Percentiles rank a stretch among this genome's conserved stretches.
phyloP scores from a whole-genome alignment of 2,329 filamentous ascomycete species.

The Neurospora sp. region DNA sequence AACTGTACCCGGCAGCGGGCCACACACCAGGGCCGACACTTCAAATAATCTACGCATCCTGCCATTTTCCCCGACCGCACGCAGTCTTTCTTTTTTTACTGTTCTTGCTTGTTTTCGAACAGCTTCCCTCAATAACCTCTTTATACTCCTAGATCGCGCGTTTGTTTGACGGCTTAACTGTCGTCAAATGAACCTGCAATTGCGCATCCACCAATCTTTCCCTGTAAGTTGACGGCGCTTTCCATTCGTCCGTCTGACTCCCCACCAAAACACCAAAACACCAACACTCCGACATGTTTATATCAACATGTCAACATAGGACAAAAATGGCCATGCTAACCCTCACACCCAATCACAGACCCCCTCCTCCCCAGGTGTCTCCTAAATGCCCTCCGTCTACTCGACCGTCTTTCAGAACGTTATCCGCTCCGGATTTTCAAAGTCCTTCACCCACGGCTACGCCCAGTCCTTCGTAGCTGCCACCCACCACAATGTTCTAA shows the following conservation, averaged over 20 bases:
- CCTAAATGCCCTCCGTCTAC: constrained; percentile 83
- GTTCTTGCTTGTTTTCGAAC: constrained; percentile 9
- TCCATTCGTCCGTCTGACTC: not conserved
- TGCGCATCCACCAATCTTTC: constrained; percentile 47
- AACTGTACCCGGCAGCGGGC: not conserved
- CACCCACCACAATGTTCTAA: constrained; percentile 69
- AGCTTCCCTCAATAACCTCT: constrained; percentile 9
- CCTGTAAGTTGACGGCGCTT: constrained; percentile 42
- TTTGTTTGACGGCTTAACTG: constrained; percentile 75
- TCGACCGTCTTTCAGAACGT: constrained; percentile 65
- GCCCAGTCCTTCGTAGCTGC: constrained; percentile 95
- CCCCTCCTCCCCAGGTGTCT: constrained; percentile 52
- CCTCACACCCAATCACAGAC: constrained; percentile 25
- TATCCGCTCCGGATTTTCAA: constrained; percentile 94
- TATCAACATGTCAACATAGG: not conserved
- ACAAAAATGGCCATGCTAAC: constrained; percentile 3
- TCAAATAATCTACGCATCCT: constrained; percentile 2
- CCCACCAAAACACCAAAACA: not conserved
- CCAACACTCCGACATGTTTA: not conserved
- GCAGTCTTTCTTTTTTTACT: not conserved
- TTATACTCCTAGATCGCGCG: constrained; percentile 46
- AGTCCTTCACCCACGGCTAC: constrained; percentile 96
- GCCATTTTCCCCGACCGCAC: not conserved
- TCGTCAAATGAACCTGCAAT: constrained; percentile 99
- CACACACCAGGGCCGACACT: not conserved